Evolutionary conservation across 495 filamentous ascomycete species (phyloP), one percentile per base, ranked within the genome.

Genomic region (Lineolata rhizophorae): DNA sequence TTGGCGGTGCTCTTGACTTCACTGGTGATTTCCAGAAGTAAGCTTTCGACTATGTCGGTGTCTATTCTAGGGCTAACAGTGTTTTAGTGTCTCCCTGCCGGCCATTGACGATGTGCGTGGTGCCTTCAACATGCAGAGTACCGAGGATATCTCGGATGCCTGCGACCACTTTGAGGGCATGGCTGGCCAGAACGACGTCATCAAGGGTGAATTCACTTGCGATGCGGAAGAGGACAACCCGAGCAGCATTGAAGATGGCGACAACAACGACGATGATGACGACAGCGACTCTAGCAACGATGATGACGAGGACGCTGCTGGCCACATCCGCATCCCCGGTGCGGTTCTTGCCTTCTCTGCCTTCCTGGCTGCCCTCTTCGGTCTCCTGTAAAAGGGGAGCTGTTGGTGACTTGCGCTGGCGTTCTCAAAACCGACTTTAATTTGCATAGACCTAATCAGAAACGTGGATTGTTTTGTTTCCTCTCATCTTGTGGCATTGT

Each of bases 1-100:
- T 95, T 28, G 64, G 61, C 39, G 87, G 85, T 55, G 85, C 84
- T 37, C 58, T 99, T 52, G 79, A 91, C 59, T 70, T 93, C 55
- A 70, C 68, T 44, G 87, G 87, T 46, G 72, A 66, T 56, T 90
- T 93, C 53, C 65, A 66, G 31, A 58, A 66, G 76, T 93, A 62
- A 61, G 82, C 67, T 29, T n/a, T 27, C 3, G 14, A 16, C 18
- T n/a, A 13, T 5, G 12, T 4, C 13, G 34, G 6, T 4, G 24
- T n/a, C 20, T 15, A 35, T 14, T 24, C 34, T 9, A 35, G 30
- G 28, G 40, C 36, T 32, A 15, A 40, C 38, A 38, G 34, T 17
- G 17, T 35, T 34, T 9, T 42, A 93, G 84, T 34, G 69, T 80
- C 33, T 45, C 58, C 18, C 60, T 94, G 18, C 72, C 77, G 22